Evolutionary conservation across 495 filamentous ascomycete genomes (phyloP), one percentile per base, ranked within the genome.

Genomic region (Hyaloscypha finlandica): DNA sequence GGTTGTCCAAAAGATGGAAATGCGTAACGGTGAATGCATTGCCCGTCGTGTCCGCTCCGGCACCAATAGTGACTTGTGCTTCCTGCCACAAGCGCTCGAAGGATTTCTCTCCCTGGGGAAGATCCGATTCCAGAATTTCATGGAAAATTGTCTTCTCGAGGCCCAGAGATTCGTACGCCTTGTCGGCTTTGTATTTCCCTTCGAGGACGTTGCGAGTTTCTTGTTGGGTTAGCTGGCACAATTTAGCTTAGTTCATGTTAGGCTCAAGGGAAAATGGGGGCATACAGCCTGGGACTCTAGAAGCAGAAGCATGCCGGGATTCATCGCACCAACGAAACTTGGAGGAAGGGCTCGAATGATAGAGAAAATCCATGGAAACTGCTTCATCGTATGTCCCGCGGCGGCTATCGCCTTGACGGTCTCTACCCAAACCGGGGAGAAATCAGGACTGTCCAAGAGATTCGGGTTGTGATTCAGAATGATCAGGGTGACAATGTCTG

Each of bases 1-100:
- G 76, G n/a, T 76, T 68, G 8, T 52, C 59, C 30, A 78, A 71
- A 9, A 81, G 57, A 57, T 76, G 72, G 62, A 72, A 81, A 1
- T 69, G 73, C 16, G 74, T 73, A 3, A 74, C 64, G 6, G 73
- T 71, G 8, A 81, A 62, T 0, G 73, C 73, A 16, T 72, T 66
- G 57, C 73, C 63, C 37, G 51, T 59, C 11, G 66, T 73, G 32
- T 69, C 76, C 14, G 73, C 71, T 12, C 77, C 78, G 1, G 74
- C 74, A 8, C 61, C 33, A 3, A 78, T 37, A 3, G 78, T 66
- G 16, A 63, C 68, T 35, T 75, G 72, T 11, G 72, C 78, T 62
- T 80, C 76, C 3, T 74, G 72, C 1, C 68, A 65, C 9, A 79
- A 56, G 16, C 76, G 66, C 14, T 75, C 68, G 52, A 72, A 69